phyloP scores from a whole-genome alignment of 192 early-diverging fungal species.

The Coemansia sp. region DNA sequence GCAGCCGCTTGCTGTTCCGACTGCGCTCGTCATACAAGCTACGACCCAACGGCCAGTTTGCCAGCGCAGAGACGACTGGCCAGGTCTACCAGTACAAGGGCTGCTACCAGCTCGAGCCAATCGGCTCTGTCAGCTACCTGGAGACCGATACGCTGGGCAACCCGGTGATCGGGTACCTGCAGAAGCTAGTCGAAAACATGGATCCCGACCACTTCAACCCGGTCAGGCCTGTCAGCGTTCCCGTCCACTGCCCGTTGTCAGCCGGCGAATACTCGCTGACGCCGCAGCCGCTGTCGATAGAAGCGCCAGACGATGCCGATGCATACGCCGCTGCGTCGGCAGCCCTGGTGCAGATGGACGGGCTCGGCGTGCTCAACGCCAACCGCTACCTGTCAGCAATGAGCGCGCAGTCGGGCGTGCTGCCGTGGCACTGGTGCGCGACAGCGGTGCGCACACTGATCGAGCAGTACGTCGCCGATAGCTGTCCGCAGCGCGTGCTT shows the following conservation, averaged over 20 bases:
- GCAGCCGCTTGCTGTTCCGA: slow-evolving; percentile 68
- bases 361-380: slow-evolving; percentile 55
- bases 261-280: slow-evolving; percentile 56
- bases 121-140: slow-evolving; percentile 71
- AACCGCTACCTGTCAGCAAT: too few relatives aligned
- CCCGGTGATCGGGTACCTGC: slow-evolving; percentile 77
- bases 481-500: slow-evolving; percentile 74
- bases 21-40: slow-evolving; percentile 68
- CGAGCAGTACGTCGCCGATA: slow-evolving; percentile 81
- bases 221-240: slow-evolving; percentile 15
- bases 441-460: slow-evolving; percentile 86
- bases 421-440: slow-evolving; percentile 83
- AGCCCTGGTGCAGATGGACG: not conserved
- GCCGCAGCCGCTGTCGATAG: not conserved
- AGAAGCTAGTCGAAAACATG: slow-evolving; percentile 31
- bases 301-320: too few relatives aligned
- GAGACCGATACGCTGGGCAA: slow-evolving; percentile 69
- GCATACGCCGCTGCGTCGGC: too few relatives aligned
- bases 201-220: not conserved
- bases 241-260: slow-evolving; percentile 63
- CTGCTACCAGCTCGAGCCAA: slow-evolving; percentile 62
- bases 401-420: slow-evolving; percentile 53
- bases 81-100: slow-evolving; percentile 58
- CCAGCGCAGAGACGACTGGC: slow-evolving; percentile 65
- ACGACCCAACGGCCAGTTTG: slow-evolving; percentile 54